phyloP scores from a whole-genome alignment of 78 protist species.

The Fonticula alba region DNA sequence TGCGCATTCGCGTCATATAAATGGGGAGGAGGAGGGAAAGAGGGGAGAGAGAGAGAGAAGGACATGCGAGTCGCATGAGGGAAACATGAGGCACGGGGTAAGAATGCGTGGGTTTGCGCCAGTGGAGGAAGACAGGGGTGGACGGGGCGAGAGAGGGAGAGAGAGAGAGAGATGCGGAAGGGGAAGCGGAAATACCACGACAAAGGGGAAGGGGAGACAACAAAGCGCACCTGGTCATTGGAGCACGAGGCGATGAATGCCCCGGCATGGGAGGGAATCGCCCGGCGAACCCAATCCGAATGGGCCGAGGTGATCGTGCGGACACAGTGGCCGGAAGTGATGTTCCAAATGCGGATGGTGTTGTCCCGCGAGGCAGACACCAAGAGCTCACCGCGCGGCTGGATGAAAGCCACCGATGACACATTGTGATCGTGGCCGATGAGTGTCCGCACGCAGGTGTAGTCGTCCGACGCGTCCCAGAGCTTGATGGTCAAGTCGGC shows the following conservation, averaged over 20 bases:
- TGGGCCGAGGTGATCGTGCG: slow-evolving; percentile 49
- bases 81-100: not conserved
- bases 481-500: slow-evolving; percentile 58
- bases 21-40: not conserved
- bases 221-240: slow-evolving; percentile 14
- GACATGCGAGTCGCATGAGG: not conserved
- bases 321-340: slow-evolving; percentile 22
- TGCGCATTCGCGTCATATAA: not conserved
- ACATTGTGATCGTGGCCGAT: slow-evolving; percentile 61
- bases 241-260: slow-evolving; percentile 23
- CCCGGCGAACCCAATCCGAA: slow-evolving; percentile 58
- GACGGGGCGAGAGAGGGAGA: not conserved
- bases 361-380: slow-evolving; percentile 50
- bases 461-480: slow-evolving; percentile 33
- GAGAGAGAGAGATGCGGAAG: not conserved
- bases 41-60: not conserved
- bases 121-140: not conserved
- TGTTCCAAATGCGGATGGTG: slow-evolving; percentile 48
- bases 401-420: slow-evolving; percentile 22
- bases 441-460: slow-evolving; percentile 31
- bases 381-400: slow-evolving; percentile 48
- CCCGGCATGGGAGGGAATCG: slow-evolving; percentile 23
- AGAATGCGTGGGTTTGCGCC: not conserved
- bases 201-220: not conserved
- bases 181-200: not conserved